These are phyloP conservation scores for Ruellia speciosa DNA, from an alignment of 305 asterid species.

Conservation along the genomic window DNA sequence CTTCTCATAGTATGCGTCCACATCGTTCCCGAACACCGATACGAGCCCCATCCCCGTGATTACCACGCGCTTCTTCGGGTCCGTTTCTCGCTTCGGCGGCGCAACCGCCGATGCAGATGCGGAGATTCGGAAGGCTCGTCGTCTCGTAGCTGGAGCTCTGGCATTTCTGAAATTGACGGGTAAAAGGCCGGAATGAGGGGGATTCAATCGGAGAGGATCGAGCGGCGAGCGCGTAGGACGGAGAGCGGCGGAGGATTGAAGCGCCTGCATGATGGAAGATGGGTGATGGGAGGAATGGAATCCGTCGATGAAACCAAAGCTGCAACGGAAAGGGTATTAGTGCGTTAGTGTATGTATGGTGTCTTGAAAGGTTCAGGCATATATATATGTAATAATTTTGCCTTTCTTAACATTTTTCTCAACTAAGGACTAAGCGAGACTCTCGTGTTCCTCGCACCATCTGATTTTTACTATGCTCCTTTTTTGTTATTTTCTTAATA, in stretches of 20 bases:
- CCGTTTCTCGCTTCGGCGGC: constrained; percentile 73
- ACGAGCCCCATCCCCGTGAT: constrained; percentile 95
- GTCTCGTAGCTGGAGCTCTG: constrained; percentile 28
- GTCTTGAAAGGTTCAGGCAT: too few species aligned
- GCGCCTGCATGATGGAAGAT: constrained; percentile 45
- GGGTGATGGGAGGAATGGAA: not conserved
- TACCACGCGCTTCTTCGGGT: constrained; percentile 90
- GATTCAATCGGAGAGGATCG: constrained; percentile 33
- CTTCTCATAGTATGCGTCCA: constrained; percentile 67
- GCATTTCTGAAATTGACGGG: constrained; percentile 21
- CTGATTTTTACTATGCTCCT: too few species aligned
- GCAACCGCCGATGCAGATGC: constrained; percentile 38
- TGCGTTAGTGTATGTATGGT: too few species aligned
- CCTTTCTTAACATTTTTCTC: too few species aligned
- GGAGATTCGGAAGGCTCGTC: constrained; percentile 33
- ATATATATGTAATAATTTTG: too few species aligned
- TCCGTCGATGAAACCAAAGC: not conserved
- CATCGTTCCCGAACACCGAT: constrained; percentile 85
- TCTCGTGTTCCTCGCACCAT: too few species aligned
- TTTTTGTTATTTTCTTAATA: too few species aligned
- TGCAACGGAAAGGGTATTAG: too few species aligned
- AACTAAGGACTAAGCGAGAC: too few species aligned
- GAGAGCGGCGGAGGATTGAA: constrained; percentile 38
- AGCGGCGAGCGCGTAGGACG: constrained; percentile 43
- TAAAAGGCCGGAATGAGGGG: constrained; percentile 2